These are phyloP conservation scores for Pseudogymnoascus sp. DNA, from an alignment of 2,329 filamentous ascomycete species.

Conservation along the genomic window DNA sequence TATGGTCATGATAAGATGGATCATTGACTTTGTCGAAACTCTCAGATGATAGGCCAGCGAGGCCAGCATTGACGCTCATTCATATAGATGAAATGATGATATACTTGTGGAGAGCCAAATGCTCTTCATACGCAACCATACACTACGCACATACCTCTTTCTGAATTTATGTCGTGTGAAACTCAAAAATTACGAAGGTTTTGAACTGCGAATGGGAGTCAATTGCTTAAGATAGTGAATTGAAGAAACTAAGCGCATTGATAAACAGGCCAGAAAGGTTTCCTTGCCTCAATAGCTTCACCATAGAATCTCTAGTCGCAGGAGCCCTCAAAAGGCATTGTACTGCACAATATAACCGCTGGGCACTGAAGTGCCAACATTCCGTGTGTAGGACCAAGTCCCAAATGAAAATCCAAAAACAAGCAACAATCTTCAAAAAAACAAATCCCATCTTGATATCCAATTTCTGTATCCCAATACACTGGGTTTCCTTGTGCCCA, in stretches of 20 bases:
- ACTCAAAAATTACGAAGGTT: neutral
- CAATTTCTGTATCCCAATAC: too few species aligned
- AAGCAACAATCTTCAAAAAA: neutral
- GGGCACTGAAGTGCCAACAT: neutral
- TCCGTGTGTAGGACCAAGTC: neutral
- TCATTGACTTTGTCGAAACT: conserved; percentile 5
- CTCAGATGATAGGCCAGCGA: conserved; percentile 1
- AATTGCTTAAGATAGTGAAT: neutral
- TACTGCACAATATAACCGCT: neutral
- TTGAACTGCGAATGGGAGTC: neutral
- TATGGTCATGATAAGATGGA: conserved; percentile 2
- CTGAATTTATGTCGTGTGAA: neutral
- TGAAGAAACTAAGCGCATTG: neutral
- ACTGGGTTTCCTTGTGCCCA: neutral
- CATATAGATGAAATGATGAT: conserved; percentile 5
- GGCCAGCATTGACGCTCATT: conserved; percentile 6
- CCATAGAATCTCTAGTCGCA: neutral
- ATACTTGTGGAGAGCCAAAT: neutral
- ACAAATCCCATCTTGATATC: too few species aligned
- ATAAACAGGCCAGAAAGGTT: neutral
- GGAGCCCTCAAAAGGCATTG: neutral
- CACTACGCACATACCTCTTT: neutral
- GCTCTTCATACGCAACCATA: neutral
- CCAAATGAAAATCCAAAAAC: neutral
- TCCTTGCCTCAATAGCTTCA: neutral